Evolutionary conservation across 352 stramenopile species (phyloP), one percentile per base, ranked within the genome.

Genomic region (Thalassiosira pacifica): DNA sequence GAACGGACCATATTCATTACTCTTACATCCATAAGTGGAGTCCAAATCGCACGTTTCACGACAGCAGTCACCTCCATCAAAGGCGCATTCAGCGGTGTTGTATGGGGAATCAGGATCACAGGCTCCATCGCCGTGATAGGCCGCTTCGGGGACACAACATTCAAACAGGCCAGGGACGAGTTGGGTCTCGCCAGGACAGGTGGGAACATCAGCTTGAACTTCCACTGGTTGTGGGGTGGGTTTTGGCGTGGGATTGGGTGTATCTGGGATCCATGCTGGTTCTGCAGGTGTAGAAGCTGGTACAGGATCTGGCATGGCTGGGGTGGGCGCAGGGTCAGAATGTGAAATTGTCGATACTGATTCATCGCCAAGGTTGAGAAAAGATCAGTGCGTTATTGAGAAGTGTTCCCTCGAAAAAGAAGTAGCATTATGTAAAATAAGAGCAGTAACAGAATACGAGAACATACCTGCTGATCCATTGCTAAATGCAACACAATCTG

Each of bases 91-190:
- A 13, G 55, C 22, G 2, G 76, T 83, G 59, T 80, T 85, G 16
- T 80, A 81, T 37, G 79, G 79, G 34, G 65, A 42, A 48, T 78
- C 55, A 45, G 79, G 79, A 37, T 86, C 71, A 57, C 79, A 90
- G 6, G 84, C 84, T 29, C 84, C 84, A 68, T 90, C 84, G 31
- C 84, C 84, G 45, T 83, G 78, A 31, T 86, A 89, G 18, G 69
- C 76, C 29, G 79, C 40, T 74, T 89, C 83, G 31, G 77, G 71
- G 1, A 89, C 31, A 64, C 83, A 89, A 59, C 83, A 89, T 32
- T 53, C 61, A 5, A 64, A 63, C 29, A 86, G 34, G 34, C 71
- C 65, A 64, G 76, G 63, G 34, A 86, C 79, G 42, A 71, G 19
- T 37, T 68, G 37, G 26, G 79, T 24, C 22, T 57, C 71, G n/a